Evolutionary conservation across 2,329 filamentous ascomycete species (phyloP), one percentile per base, ranked within the genome.

Genomic region (Calonectria hongkongensis): DNA sequence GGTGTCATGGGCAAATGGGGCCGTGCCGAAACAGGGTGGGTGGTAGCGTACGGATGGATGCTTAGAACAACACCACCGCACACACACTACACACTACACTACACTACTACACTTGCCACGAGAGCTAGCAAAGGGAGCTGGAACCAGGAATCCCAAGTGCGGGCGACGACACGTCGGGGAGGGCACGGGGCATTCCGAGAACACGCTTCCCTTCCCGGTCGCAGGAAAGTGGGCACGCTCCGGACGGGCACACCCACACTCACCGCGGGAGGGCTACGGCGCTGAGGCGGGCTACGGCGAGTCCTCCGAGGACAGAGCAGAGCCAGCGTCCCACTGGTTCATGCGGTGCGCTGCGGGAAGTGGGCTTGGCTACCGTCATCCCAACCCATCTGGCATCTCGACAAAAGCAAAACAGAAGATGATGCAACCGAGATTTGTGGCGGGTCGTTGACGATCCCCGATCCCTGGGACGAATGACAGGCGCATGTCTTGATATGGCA

Each of bases 281-380:
- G 27, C 25, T 28, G 27, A 15, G 16, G 45, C 30, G 63, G 63
- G 47, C 47, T 39, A 66, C 65, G 64, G 64, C 36, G 65, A 67
- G 50, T 18, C 56, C 39, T 30, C 50, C 50, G 65, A 67, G 48
- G 12, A 7, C 50, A 56, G 27, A 54, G 50, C 66, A 48, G 36
- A 60, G 54, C 54, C 36, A 41, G 33, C 33, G 68, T 28, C 70
- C 74, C 60, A 71, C 45, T 41, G 27, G 54, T 65, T 74, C 47
- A 74, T 56, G 51, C 68, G 56, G n/a, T 63, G 39, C 27, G 58
- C 70, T 41, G 67, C 62, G 56, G 69, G 64, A 71, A 71, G 69
- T 67, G 69, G 63, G 69, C 39, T 54, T 27, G 28, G 27, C 54
- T 60, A 60, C 54, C 54, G 33, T 27, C 51, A 69, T 47, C 54